Conservation (phyloP, 805 yeast genomes). For the Kuraishia borneana region DNA sequence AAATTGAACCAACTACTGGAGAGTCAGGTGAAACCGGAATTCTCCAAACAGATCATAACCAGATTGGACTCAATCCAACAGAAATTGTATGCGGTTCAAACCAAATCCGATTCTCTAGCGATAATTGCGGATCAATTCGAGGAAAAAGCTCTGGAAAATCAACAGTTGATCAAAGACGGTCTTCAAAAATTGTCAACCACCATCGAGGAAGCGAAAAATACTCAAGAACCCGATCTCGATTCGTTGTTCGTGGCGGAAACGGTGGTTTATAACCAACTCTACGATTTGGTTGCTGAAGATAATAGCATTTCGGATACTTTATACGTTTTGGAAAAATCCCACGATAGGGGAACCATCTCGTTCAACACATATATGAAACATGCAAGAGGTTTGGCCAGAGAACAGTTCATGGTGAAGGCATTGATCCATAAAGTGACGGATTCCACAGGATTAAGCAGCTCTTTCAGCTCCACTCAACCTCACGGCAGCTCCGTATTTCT, state of each 20-base stretch:
- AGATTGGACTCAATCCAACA: constrained; percentile 7
- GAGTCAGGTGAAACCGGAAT: constrained; percentile 1
- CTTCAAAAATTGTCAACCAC: constrained; percentile 1
- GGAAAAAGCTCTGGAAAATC: constrained; percentile 12
- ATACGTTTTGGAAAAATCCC: constrained; percentile 43
- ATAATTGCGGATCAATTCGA: constrained; percentile 8
- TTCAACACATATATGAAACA: constrained; percentile 28
- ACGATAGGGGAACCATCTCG: constrained; percentile 33
- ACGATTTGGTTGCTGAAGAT: constrained; percentile 53
- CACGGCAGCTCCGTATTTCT: constrained; percentile 95
- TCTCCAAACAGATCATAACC: constrained; percentile 4
- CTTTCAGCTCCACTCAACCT: constrained; percentile 87
- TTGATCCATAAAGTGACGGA: constrained; percentile 24
- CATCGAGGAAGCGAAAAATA: constrained; percentile 16
- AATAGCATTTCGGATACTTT: constrained; percentile 62
- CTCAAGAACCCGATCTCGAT: constrained; percentile 25
- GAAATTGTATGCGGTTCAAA: constrained; percentile 9
- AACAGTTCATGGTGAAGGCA: constrained; percentile 46
- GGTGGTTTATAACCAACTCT: constrained; percentile 46
- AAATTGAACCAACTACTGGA: constrained; percentile 1
- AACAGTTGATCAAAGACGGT: constrained; percentile 4
- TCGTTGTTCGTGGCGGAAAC: constrained; percentile 38
- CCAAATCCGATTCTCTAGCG: constrained; percentile 8
- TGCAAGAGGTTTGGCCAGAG: constrained; percentile 46
- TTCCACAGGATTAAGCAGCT: constrained; percentile 14